phyloP scores from a whole-genome alignment of 352 stramenopile species.

The Phytophthora sp. region DNA sequence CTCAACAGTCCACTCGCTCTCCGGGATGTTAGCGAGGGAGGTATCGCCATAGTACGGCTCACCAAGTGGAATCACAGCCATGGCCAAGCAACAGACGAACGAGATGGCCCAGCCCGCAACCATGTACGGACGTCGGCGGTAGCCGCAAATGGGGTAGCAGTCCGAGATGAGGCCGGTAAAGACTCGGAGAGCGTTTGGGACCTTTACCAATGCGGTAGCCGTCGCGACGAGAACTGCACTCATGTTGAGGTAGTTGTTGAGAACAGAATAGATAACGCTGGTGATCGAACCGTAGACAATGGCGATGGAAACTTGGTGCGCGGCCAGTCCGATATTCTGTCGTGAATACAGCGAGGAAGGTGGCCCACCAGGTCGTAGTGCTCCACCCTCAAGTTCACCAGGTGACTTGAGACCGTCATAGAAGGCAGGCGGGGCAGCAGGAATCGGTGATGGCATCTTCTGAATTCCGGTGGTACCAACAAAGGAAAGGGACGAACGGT shows the following conservation, averaged over 20 bases:
- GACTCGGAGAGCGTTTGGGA: conserved; percentile 48
- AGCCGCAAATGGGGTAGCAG: conserved; percentile 47
- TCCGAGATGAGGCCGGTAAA: conserved; percentile 55
- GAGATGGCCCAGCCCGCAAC: conserved; percentile 42
- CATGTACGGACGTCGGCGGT: conserved; percentile 55
- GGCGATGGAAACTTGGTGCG: conserved; percentile 39
- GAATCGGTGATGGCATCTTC: conserved; percentile 20
- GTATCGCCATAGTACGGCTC: conserved; percentile 48
- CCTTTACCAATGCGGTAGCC: conserved; percentile 35
- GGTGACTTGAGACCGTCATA: conserved; percentile 29
- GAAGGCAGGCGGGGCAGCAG: background rate
- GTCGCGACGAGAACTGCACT: conserved; percentile 41
- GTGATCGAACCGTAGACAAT: conserved; percentile 44
- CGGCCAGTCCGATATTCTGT: conserved; percentile 42
- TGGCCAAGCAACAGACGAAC: conserved; percentile 38
- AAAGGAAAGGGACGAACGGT: conserved; percentile 11
- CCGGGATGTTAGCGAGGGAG: conserved; percentile 20
- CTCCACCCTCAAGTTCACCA: conserved; percentile 27
- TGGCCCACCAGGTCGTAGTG: conserved; percentile 37
- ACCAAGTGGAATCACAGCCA: conserved; percentile 42
- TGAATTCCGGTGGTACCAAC: background rate
- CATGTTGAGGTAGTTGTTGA: conserved; percentile 68
- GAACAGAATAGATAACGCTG: conserved; percentile 49
- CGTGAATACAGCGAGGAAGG: conserved; percentile 44
- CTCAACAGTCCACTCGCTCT: conserved; percentile 25